Evolutionary conservation across 1,284 basidiomycete species (phyloP).

Genomic region (Fomitopsis betulina): DNA sequence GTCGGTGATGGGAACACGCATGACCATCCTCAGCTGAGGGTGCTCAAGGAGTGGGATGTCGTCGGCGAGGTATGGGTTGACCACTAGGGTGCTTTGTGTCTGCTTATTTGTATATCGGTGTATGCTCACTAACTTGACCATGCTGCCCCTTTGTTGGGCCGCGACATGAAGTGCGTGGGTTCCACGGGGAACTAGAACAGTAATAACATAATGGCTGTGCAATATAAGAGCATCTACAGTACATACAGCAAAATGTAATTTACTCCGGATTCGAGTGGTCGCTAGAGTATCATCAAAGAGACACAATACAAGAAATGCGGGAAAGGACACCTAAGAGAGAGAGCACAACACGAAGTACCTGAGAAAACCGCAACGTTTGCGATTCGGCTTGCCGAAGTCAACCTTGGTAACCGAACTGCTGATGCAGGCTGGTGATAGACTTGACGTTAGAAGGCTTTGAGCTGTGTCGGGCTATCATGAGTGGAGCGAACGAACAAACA

Average conservation of each 20-base stretch:
- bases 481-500: background rate
- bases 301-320: background rate
- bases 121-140: no score
- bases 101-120: no score
- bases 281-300: background rate
- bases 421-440: conserved; percentile 2
- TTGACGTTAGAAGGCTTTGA: background rate
- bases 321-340: background rate
- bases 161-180: no score
- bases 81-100: background rate
- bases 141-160: no score
- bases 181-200: no score
- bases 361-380: background rate
- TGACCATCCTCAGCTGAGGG: conserved; percentile 31
- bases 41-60: conserved; percentile 64
- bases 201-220: background rate
- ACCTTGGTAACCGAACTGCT: conserved; percentile 1
- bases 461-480: background rate
- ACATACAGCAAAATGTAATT: background rate
- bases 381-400: background rate
- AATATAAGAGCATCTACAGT: background rate
- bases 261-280: background rate
- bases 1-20: conserved; percentile 18
- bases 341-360: background rate
- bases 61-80: conserved; percentile 65